These are phyloP conservation scores for Stemphylium beticola DNA, from an alignment of 2,329 filamentous ascomycete genomes.

Conservation along the genomic window DNA sequence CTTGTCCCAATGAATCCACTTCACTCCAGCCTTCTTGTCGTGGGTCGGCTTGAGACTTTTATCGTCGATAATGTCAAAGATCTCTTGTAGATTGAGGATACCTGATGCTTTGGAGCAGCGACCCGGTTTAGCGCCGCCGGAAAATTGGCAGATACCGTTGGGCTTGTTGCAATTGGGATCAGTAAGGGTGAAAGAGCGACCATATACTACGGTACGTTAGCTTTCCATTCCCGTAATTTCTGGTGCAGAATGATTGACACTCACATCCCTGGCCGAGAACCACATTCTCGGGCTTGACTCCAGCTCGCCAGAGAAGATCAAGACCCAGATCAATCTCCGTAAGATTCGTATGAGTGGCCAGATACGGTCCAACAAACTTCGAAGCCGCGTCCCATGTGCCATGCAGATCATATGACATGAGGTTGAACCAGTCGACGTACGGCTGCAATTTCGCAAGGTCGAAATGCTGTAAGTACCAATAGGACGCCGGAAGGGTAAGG, in stretches of 20 bases:
- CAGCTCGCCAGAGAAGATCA: constrained; percentile 56
- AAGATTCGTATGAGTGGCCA: constrained; percentile 52
- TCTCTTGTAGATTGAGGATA: constrained; percentile 4
- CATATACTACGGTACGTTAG: constrained; percentile 50
- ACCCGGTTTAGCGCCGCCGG: background rate
- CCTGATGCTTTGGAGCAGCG: constrained; percentile 2
- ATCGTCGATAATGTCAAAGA: background rate
- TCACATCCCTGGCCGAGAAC: constrained; percentile 43
- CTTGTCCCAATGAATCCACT: constrained; percentile 24
- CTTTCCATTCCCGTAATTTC: background rate
- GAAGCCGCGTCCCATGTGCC: constrained; percentile 45
- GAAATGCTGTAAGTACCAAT: constrained; percentile 33
- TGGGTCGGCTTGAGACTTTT: background rate
- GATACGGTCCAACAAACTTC: constrained; percentile 30
- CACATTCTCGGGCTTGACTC: constrained; percentile 50
- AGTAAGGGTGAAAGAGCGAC: constrained; percentile 36
- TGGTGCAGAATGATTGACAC: background rate
- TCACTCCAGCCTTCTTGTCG: constrained; percentile 7
- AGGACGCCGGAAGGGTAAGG: constrained; percentile 25
- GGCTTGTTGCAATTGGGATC: constrained; percentile 16
- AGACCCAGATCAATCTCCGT: constrained; percentile 53
- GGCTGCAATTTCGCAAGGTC: constrained; percentile 22
- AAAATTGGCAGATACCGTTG: constrained; percentile 8
- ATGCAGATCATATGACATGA: constrained; percentile 57
- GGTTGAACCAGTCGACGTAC: constrained; percentile 50